Conservation (phyloP, 768 basidiomycete species). For the Lactarius hengduanensis region DNA sequence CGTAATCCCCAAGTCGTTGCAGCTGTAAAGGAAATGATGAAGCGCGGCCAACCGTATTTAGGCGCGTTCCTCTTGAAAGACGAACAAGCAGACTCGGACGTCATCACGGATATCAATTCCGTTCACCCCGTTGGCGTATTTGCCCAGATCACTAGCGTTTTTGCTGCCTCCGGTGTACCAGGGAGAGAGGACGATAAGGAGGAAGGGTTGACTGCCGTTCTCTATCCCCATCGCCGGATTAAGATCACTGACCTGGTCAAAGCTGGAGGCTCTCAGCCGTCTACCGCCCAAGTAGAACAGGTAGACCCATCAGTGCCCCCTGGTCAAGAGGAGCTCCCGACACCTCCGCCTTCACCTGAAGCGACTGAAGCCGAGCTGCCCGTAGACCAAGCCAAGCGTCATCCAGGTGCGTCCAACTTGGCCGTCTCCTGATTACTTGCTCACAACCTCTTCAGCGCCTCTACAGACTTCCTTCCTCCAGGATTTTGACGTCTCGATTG, state of each 20-base stretch:
- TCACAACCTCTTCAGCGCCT: slow-evolving; percentile 43
- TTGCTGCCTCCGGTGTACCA: slow-evolving; percentile 54
- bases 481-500: slow-evolving; percentile 80
- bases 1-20: slow-evolving; percentile 87
- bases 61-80: slow-evolving; percentile 97
- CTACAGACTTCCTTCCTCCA: slow-evolving; percentile 85
- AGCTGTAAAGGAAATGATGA: slow-evolving; percentile 95
- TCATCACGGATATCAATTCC: slow-evolving; percentile 83
- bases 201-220: slow-evolving; percentile 89
- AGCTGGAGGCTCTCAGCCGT: slow-evolving; percentile 44
- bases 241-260: slow-evolving; percentile 85
- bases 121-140: slow-evolving; percentile 95
- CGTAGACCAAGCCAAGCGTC: slow-evolving; percentile 21
- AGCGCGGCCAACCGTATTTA: slow-evolving; percentile 94
- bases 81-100: slow-evolving; percentile 86
- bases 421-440: slow-evolving; percentile 4
- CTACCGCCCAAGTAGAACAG: slow-evolving; percentile 38
- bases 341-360: slow-evolving; percentile 45
- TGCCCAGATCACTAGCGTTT: slow-evolving; percentile 94
- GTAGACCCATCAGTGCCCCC: slow-evolving; percentile 36
- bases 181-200: slow-evolving; percentile 75
- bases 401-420: slow-evolving; percentile 18
- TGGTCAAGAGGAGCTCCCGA: slow-evolving; percentile 45
- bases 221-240: slow-evolving; percentile 92
- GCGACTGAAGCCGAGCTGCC: slow-evolving; percentile 11